Evolutionary conservation across 1,284 basidiomycete species (phyloP).

Genomic region (Singerocomus inundabilis): DNA sequence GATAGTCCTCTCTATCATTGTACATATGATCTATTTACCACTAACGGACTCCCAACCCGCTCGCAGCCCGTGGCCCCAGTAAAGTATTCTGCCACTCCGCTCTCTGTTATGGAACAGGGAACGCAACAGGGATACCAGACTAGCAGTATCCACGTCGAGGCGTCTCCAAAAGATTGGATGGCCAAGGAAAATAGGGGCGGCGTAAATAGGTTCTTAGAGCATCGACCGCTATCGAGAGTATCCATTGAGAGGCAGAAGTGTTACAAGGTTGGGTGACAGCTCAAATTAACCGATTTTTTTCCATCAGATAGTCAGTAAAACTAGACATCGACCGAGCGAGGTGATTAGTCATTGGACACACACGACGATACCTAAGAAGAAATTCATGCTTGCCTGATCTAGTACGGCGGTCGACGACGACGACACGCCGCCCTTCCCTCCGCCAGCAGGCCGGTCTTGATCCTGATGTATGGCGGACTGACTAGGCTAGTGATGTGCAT

Average conservation of each 20-base stretch:
- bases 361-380: too few species aligned
- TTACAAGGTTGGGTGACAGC: constrained; percentile 1
- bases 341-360: neutral
- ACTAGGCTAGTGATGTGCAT: constrained; percentile 18
- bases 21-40: neutral
- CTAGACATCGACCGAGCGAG: constrained; percentile 3
- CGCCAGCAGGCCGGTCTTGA: constrained; percentile 21
- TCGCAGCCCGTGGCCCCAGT: too few species aligned
- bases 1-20: neutral
- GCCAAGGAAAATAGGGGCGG: neutral
- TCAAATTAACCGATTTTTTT: constrained; percentile 1
- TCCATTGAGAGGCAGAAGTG: neutral
- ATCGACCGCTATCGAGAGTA: neutral
- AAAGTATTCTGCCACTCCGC: too few species aligned
- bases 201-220: neutral
- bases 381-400: constrained; percentile 21
- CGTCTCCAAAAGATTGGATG: neutral
- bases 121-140: neutral
- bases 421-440: constrained; percentile 18
- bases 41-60: too few species aligned
- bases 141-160: neutral
- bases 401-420: constrained; percentile 21
- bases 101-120: neutral
- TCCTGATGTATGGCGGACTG: constrained; percentile 26
- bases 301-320: constrained; percentile 21